Evolutionary conservation across 768 basidiomycete genomes (phyloP).

Genomic region (Dioszegia crocea): DNA sequence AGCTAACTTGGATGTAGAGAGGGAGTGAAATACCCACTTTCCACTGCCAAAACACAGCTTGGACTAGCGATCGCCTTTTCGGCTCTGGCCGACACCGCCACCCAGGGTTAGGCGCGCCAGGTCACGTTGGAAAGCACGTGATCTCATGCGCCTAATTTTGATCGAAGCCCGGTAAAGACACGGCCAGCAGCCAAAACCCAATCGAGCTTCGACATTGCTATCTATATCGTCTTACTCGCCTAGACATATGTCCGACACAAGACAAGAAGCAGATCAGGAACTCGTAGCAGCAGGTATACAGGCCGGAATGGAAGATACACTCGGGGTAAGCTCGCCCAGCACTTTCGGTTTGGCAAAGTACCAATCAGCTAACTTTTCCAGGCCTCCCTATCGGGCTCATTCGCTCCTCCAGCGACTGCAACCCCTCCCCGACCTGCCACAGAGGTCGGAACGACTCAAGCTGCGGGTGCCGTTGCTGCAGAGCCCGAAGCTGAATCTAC

Average conservation of each 20-base stretch:
- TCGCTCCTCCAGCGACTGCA: conserved; percentile 28
- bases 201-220: neutral
- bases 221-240: neutral
- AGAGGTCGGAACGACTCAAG: conserved; percentile 53
- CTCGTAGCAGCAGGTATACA: conserved; percentile 25
- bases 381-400: conserved; percentile 28
- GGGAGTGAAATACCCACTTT: too few species aligned
- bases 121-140: neutral
- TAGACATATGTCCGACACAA: conserved; percentile 34
- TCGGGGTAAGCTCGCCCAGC: conserved; percentile 50
- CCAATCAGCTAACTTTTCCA: too few species aligned
- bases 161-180: neutral
- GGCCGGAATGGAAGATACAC: conserved; percentile 52
- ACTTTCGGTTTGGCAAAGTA: too few species aligned
- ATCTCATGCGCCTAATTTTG: neutral
- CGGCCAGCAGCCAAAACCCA: too few species aligned
- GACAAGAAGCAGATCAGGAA: conserved; percentile 34
- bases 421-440: conserved; percentile 2
- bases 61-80: neutral
- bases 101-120: neutral
- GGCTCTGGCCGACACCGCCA: neutral
- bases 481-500: conserved; percentile 13
- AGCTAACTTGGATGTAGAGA: neutral
- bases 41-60: too few species aligned
- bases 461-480: conserved; percentile 8